Evolutionary conservation across 2,329 filamentous ascomycete species (phyloP), one percentile per base, ranked within the genome.

Genomic region (Sporothrix curviconia): DNA sequence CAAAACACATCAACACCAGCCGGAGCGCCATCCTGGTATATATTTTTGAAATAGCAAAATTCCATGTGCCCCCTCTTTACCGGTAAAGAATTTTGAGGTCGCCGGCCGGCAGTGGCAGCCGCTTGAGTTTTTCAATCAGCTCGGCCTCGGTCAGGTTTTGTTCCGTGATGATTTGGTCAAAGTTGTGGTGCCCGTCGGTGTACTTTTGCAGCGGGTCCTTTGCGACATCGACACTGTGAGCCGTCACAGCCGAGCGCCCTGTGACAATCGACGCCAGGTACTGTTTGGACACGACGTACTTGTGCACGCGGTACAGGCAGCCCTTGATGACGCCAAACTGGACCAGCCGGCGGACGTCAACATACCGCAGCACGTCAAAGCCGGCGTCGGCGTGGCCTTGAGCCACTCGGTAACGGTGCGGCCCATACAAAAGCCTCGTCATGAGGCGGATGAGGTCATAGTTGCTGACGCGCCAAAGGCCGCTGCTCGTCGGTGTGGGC

Each of bases 321-420:
- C 92, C 92, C 73, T 97, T 97, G 70, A 97, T 95, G 59, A 96
- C 82, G 58, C 92, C 94, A 67, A 97, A 99, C 59, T 95, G 95
- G 62, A 97, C 90, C 62, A 99, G 86, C 28, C 94, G 86, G 12
- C 94, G 84, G 56, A 96, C 84, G 69, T 99, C 94, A 58, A 99
- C 84, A 66, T 86, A 86, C 12, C 80, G 77, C 8, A 96, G 78
- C 39, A 88, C 78, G 59, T 84, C 78, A 60, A 85, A 78, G 0
- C 82, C 83, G 46, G 76, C 74, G 40, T 86, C 82, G 63, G 84
- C 80, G 70, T 95, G 88, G 32, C 85, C 59, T 88, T 79, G 63
- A 94, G 85, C 90, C 91, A 97, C 69, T 92, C 89, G 67, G 87
- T 87, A 12, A 97, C 79, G n/a, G 85, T 89, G 53, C 90, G 83